phyloP scores from a whole-genome alignment of 179 eudicot species.

The Carnegiea gigantea region DNA sequence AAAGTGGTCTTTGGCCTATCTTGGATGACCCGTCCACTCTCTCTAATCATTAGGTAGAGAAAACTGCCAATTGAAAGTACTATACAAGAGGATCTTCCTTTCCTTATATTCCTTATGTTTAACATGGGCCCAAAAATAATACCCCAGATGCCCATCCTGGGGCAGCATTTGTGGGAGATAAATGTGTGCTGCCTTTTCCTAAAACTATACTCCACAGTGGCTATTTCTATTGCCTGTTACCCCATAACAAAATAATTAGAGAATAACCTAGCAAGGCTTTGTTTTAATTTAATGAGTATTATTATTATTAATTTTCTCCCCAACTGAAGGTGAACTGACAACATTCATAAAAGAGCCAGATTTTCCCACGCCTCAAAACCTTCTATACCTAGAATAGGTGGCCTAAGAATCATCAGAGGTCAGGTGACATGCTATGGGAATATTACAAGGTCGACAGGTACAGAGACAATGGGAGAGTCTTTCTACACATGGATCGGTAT shows the following conservation, averaged over 20 bases:
- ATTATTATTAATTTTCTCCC: too few species aligned
- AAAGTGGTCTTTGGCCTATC: not conserved
- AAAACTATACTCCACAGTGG: not conserved
- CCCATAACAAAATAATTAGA: not conserved
- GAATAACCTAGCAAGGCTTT: too few species aligned
- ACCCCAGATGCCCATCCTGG: too few species aligned
- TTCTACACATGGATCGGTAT: not conserved
- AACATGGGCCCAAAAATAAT: too few species aligned
- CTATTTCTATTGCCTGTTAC: not conserved
- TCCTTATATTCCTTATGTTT: too few species aligned
- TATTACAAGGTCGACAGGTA: too few species aligned
- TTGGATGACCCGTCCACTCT: not conserved
- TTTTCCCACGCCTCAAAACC: not conserved
- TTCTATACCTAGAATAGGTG: not conserved
- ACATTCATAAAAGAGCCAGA: too few species aligned
- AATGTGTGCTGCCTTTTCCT: not conserved
- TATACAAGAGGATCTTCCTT: too few species aligned
- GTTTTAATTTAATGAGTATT: too few species aligned
- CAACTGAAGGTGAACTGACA: not conserved
- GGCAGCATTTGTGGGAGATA: too few species aligned
- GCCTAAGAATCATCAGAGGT: not conserved
- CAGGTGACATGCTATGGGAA: not conserved
- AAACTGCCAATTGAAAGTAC: not conserved
- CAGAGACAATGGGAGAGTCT: not conserved
- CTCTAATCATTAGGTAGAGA: not conserved